Conservation (phyloP, 331 rosid species). For the Stylosanthes scabra region DNA sequence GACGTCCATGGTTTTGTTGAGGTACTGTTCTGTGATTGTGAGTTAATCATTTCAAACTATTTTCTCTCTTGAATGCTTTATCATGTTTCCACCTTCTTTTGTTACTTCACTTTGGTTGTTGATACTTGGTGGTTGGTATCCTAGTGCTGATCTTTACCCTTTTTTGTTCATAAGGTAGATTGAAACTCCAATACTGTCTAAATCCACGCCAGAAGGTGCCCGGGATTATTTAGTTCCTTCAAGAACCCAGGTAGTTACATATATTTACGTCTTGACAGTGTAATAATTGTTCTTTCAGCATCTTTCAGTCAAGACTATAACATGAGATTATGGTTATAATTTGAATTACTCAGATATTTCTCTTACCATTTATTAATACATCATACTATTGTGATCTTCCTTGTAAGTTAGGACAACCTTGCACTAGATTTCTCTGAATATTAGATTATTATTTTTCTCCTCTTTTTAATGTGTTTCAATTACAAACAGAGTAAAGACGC, state of each 20-base stretch:
- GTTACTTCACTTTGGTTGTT: slow-evolving; percentile 29
- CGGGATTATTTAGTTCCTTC: slow-evolving; percentile 98
- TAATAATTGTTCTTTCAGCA: slow-evolving; percentile 14
- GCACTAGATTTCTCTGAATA: slow-evolving; percentile 9
- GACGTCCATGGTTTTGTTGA: slow-evolving; percentile 89
- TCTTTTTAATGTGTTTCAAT: slow-evolving; percentile 10
- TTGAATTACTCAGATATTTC: background rate
- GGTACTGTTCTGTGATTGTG: slow-evolving; percentile 59
- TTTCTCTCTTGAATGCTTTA: slow-evolving; percentile 15
- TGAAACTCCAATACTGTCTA: slow-evolving; percentile 98
- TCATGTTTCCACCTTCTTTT: slow-evolving; percentile 2
- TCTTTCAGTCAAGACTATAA: slow-evolving; percentile 12
- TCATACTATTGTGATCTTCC: slow-evolving; percentile 13
- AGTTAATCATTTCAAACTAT: slow-evolving; percentile 23
- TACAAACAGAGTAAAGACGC: slow-evolving; percentile 17
- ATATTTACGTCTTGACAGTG: slow-evolving; percentile 29
- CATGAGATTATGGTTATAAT: slow-evolving; percentile 12
- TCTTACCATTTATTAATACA: background rate
- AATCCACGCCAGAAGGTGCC: slow-evolving; percentile 99
- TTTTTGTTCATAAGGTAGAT: slow-evolving; percentile 87
- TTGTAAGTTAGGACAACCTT: slow-evolving; percentile 11
- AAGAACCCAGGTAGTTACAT: slow-evolving; percentile 84
- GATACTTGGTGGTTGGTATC: slow-evolving; percentile 14
- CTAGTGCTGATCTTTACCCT: slow-evolving; percentile 50
- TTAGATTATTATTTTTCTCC: background rate